Evolutionary conservation across 768 basidiomycete genomes (phyloP), one percentile per base, ranked within the genome.

Genomic region (Podaxis pistillaris): DNA sequence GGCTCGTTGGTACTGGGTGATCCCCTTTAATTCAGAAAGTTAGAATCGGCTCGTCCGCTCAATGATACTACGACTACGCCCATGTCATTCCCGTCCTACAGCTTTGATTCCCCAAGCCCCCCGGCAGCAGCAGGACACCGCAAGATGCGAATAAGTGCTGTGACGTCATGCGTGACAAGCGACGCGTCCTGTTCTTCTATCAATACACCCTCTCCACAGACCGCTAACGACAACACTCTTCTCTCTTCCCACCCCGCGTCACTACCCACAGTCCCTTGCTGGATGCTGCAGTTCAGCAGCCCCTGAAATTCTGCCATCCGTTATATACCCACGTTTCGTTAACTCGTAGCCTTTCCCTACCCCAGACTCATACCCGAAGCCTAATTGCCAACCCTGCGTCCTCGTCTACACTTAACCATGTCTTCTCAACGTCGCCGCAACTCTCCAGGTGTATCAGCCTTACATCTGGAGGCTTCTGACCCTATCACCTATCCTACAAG

Each of bases 391-490:
- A 33, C n/a, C 46, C 36, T 26, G n/a, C 30, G 24, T 50, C 1
- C 47, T 44, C 60, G 12, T 36, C 6, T 41, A 9, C 26, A n/a
- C 15, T 41, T 30, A 41, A 33, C 7, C 15, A 62, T 62, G 61
- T 24, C 61, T 37, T 62, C 46, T 19, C 61, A 56, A 50, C 38
- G 4, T n/a, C 54, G n/a, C 33, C 44, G 22, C 50, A 62, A 41
- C 54, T 51, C 60, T 15, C 40, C 49, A 11, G 40, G 24, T 17
- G 46, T 19, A 26, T 55, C 52, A 55, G 6, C 24, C 15, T n/a
- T 41, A 2, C 33, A 19, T 7, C 5, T 28, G 24, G 60, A n/a
- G 15, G 8, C n/a, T 3, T 22, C 40, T 40, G 30, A n/a, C 41
- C 9, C 19, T 50, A 30, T 51, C 28, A 7, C 61, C 8, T 26